Percentiles rank a stretch among this genome's conserved stretches.
These are phyloP conservation scores for Diaporthe sp. DNA, from an alignment of 2,329 filamentous ascomycete genomes.

Conservation along the genomic window DNA sequence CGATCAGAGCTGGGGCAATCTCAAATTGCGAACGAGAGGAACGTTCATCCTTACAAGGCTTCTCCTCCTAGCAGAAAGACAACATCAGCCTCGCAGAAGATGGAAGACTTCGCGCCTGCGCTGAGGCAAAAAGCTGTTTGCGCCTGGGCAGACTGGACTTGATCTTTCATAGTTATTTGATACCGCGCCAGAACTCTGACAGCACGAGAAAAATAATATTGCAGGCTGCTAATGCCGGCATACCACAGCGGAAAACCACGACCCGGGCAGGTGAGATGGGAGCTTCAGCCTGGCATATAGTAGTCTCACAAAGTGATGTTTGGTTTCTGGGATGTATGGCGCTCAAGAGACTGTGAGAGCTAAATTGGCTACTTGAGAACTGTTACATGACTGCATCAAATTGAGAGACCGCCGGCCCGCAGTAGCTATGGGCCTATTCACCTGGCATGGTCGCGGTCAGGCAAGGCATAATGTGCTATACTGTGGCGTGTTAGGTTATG, in stretches of 20 bases:
- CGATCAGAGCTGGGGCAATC: background rate
- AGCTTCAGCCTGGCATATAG: background rate
- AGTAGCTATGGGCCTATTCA: too few species aligned
- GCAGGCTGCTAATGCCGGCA: too few species aligned
- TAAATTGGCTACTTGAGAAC: background rate
- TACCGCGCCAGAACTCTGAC: too few species aligned
- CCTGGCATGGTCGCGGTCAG: background rate
- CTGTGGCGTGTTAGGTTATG: too few species aligned
- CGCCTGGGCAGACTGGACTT: background rate
- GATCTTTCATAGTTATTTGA: background rate
- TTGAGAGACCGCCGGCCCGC: background rate
- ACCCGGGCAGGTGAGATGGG: background rate
- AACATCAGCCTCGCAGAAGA: background rate
- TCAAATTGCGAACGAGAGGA: too few species aligned
- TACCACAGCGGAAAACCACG: background rate
- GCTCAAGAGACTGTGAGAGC: too few species aligned
- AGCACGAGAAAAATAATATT: background rate
- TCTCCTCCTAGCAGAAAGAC: background rate
- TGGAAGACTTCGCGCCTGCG: too few species aligned
- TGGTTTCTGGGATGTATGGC: too few species aligned
- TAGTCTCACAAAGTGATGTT: too few species aligned
- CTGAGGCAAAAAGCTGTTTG: background rate
- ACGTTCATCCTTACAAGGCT: background rate
- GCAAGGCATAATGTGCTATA: background rate
- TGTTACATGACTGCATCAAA: background rate